Conservation (phyloP, 192 early-diverging fungal genomes). For the Gigaspora rosea region DNA sequence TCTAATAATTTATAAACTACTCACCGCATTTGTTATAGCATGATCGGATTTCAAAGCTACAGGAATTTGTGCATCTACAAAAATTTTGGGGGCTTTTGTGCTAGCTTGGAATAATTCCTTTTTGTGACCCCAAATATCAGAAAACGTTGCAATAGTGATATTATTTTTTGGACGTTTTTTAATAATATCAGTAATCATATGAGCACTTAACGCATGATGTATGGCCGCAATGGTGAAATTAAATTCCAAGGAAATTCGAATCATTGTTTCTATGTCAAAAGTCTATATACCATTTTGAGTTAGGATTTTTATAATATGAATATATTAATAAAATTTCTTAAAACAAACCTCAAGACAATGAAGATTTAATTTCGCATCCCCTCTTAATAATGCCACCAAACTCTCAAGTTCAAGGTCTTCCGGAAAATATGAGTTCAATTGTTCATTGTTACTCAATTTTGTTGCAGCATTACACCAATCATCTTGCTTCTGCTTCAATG, state of each 20-base stretch:
- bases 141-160: slow-evolving; percentile 73
- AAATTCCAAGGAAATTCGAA: slow-evolving; percentile 72
- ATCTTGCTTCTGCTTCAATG: slow-evolving; percentile 49
- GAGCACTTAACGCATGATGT: slow-evolving; percentile 81
- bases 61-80: slow-evolving; percentile 67
- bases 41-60: slow-evolving; percentile 82
- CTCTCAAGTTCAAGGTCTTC: slow-evolving; percentile 62
- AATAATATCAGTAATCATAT: slow-evolving; percentile 64
- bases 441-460: slow-evolving; percentile 39
- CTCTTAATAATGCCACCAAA: slow-evolving; percentile 66
- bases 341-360: slow-evolving; percentile 63
- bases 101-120: slow-evolving; percentile 72
- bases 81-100: slow-evolving; percentile 57
- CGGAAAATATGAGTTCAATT: slow-evolving; percentile 56
- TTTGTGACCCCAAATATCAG: slow-evolving; percentile 70
- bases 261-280: slow-evolving; percentile 71
- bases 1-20: too few species aligned
- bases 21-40: slow-evolving; percentile 67
- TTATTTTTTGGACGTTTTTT: slow-evolving; percentile 55
- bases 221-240: slow-evolving; percentile 71
- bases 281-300: slow-evolving; percentile 27
- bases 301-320: not conserved
- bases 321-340: not conserved
- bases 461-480: slow-evolving; percentile 60
- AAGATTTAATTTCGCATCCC: slow-evolving; percentile 67